These are phyloP conservation scores for Linaria vulgaris DNA, from an alignment of 257 asterid species.

Conservation along the genomic window DNA sequence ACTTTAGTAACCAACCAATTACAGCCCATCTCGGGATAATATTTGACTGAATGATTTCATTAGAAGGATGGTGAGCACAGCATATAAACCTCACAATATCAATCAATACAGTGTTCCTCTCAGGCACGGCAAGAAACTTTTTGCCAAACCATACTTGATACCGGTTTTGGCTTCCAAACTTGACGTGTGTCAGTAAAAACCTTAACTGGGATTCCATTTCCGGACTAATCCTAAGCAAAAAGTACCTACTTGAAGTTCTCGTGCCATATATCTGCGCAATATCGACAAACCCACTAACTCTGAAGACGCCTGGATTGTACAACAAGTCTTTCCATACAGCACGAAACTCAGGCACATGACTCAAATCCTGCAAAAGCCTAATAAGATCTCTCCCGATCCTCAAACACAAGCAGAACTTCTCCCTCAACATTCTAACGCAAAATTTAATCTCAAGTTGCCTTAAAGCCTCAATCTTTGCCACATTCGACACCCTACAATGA, in stretches of 20 bases:
- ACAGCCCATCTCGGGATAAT: conserved; percentile 80
- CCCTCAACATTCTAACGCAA: conserved; percentile 59
- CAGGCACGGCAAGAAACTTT: conserved; percentile 56
- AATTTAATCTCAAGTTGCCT: conserved; percentile 58
- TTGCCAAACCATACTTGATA: conserved; percentile 74
- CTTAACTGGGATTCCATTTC: conserved; percentile 82
- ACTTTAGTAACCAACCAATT: conserved; percentile 70
- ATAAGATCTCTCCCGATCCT: conserved; percentile 80
- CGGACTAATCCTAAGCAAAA: conserved; percentile 75
- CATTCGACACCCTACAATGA: conserved; percentile 49
- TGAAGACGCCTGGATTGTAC: conserved; percentile 46
- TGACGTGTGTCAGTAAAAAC: conserved; percentile 69
- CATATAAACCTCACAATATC: conserved; percentile 83
- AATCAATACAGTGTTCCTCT: conserved; percentile 44
- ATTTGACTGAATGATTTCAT: conserved; percentile 56
- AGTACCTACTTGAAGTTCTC: conserved; percentile 59
- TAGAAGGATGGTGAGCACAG: conserved; percentile 71
- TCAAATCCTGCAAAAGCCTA: conserved; percentile 83
- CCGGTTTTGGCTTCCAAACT: conserved; percentile 63
- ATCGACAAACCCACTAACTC: conserved; percentile 44
- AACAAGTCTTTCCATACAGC: conserved; percentile 73
- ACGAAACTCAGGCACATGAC: conserved; percentile 62
- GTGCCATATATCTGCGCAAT: conserved; percentile 48
- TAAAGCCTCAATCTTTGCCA: conserved; percentile 43
- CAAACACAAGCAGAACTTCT: conserved; percentile 57